Evolutionary conservation across 2,329 filamentous ascomycete genomes (phyloP).

Genomic region (Aspergillaceae sp.): DNA sequence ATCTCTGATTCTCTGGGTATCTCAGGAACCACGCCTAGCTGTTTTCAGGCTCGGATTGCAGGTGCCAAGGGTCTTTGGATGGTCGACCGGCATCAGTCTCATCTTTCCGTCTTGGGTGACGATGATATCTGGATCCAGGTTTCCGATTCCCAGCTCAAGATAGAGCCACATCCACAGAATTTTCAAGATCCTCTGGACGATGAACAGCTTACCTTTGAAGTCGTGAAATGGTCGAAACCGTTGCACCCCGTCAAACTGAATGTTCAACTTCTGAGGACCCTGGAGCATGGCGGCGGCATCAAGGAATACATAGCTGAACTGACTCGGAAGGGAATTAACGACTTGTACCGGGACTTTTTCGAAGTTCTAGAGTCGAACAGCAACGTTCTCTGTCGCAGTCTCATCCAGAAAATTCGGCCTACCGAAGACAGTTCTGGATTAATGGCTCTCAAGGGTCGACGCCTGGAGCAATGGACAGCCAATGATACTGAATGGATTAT

Average conservation of each 20-base stretch:
- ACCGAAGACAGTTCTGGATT: slow-evolving; percentile 14
- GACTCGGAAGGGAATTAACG: slow-evolving; percentile 27
- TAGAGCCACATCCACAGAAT: slow-evolving; percentile 35
- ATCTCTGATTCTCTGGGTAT: slow-evolving; percentile 41
- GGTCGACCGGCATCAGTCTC: slow-evolving; percentile 36
- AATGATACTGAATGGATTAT: slow-evolving; percentile 29
- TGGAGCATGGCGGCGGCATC: slow-evolving; percentile 45
- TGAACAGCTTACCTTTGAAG: slow-evolving; percentile 49
- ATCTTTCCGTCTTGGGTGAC: slow-evolving; percentile 16
- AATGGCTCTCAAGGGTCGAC: slow-evolving; percentile 14
- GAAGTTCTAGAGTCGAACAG: slow-evolving; percentile 28
- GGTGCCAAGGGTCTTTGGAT: slow-evolving; percentile 57
- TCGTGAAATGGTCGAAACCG: slow-evolving; percentile 41
- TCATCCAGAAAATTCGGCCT: slow-evolving; percentile 26
- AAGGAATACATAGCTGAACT: slow-evolving; percentile 36
- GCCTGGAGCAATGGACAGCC: slow-evolving; percentile 29
- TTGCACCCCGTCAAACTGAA: slow-evolving; percentile 43
- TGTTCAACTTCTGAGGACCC: slow-evolving; percentile 47
- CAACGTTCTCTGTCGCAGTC: slow-evolving; percentile 26
- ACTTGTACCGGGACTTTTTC: slow-evolving; percentile 27
- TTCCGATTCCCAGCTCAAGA: slow-evolving; percentile 50
- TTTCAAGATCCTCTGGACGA: slow-evolving; percentile 26
- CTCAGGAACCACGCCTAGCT: slow-evolving; percentile 37
- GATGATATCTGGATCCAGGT: slow-evolving; percentile 48
- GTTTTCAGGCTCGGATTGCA: slow-evolving; percentile 50